Percentiles rank a stretch among this genome's conserved stretches.
phyloP scores from a whole-genome alignment of 306 rosid species.

The Lathyrus tuberosus region DNA sequence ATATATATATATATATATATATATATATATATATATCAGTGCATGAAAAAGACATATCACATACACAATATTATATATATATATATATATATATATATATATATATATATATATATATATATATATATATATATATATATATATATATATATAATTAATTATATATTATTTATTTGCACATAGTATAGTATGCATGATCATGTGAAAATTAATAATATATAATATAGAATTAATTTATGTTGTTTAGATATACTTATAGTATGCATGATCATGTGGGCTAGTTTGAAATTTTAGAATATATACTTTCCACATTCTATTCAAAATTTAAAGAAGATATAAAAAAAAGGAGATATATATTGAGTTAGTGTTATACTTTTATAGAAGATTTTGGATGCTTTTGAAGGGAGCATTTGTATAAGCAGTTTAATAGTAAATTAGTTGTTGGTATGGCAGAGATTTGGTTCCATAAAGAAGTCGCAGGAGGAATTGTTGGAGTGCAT shows the following conservation, averaged over 20 bases:
- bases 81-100: too few relatives aligned
- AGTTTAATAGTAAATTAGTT: constrained; percentile 24
- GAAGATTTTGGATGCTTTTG: constrained; percentile 66
- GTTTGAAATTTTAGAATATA: constrained; percentile 35
- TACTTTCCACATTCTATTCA: constrained; percentile 43
- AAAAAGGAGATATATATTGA: constrained; percentile 49
- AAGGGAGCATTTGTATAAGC: constrained; percentile 34
- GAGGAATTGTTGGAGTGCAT: constrained; percentile 54
- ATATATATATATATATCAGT: too few relatives aligned
- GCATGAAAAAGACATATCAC: too few relatives aligned
- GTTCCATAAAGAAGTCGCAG: constrained; percentile 89
- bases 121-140: too few relatives aligned
- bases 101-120: too few relatives aligned
- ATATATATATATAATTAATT: constrained; percentile 6
- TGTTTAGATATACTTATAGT: not conserved
- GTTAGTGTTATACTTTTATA: constrained; percentile 48
- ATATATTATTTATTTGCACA: not conserved
- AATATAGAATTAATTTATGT: too few relatives aligned
- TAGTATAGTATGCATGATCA: constrained; percentile 10
- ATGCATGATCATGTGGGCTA: constrained; percentile 20
- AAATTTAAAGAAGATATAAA: constrained; percentile 40
- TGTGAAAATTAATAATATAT: not conserved
- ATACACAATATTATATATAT: too few relatives aligned
- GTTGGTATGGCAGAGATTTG: constrained; percentile 62
- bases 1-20: too few relatives aligned